A percentile compares a stretch with the other conserved stretches of the same genome.
Evolutionary conservation across 768 basidiomycete genomes (phyloP).

Genomic region (Trametes punicea): DNA sequence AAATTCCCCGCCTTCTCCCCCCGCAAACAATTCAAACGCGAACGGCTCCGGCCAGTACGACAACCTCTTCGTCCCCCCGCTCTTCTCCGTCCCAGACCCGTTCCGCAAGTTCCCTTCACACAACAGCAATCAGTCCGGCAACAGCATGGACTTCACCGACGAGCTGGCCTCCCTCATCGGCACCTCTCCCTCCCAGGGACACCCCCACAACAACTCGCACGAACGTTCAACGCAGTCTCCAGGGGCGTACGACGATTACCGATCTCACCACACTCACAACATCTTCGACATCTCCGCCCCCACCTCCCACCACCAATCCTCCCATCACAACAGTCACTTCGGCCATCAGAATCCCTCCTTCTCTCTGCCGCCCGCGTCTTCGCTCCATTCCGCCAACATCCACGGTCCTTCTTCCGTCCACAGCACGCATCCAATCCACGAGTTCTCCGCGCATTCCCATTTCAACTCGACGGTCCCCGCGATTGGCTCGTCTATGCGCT

Average conservation of each 20-base stretch:
- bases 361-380: slow-evolving; percentile 30
- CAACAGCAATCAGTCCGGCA: slow-evolving; percentile 21
- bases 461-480: slow-evolving; percentile 36
- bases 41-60: slow-evolving; percentile 23
- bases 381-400: slow-evolving; percentile 27
- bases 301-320: slow-evolving; percentile 32
- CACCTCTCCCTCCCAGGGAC: slow-evolving; percentile 27
- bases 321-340: slow-evolving; percentile 22
- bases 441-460: slow-evolving; percentile 31
- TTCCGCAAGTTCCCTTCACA: slow-evolving; percentile 50
- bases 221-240: slow-evolving; percentile 43
- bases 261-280: slow-evolving; percentile 45
- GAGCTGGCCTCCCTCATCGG: slow-evolving; percentile 64
- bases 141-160: slow-evolving; percentile 57
- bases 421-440: slow-evolving; percentile 26
- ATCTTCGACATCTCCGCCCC: slow-evolving; percentile 63
- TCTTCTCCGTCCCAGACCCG: slow-evolving; percentile 48
- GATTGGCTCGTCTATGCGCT: slow-evolving; percentile 34
- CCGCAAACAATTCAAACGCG: slow-evolving; percentile 25
- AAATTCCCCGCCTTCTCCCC: slow-evolving; percentile 30
- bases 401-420: slow-evolving; percentile 13
- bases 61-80: slow-evolving; percentile 44
- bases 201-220: slow-evolving; percentile 34
- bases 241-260: slow-evolving; percentile 30
- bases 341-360: slow-evolving; percentile 26